Percentiles rank a stretch among this genome's conserved stretches.
Evolutionary conservation across 2,329 filamentous ascomycete species (phyloP).

Genomic region (Botrytis byssoidea): DNA sequence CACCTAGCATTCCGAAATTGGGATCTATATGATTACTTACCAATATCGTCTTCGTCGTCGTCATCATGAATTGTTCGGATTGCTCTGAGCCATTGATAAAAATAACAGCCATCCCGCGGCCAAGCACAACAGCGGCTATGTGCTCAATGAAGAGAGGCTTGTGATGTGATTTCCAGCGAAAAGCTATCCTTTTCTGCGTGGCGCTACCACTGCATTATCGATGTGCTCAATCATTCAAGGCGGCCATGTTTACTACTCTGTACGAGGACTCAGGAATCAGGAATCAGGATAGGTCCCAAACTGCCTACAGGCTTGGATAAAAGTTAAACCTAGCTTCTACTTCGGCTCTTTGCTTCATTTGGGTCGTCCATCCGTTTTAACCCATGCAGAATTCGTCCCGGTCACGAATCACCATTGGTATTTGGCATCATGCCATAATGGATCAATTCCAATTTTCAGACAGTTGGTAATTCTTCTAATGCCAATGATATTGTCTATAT

Average conservation of each 20-base stretch:
- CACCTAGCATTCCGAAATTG: neutral
- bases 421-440: neutral
- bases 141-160: neutral
- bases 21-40: neutral
- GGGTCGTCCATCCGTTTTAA: neutral
- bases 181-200: neutral
- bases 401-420: neutral
- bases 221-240: neutral
- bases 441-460: neutral
- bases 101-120: neutral
- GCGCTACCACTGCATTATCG: constrained; percentile 15
- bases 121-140: constrained; percentile 6
- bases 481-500: neutral
- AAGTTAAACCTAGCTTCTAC: neutral
- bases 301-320: neutral
- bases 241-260: neutral
- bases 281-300: neutral
- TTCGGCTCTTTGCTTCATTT: neutral
- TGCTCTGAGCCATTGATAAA: neutral
- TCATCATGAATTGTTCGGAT: neutral
- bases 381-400: neutral
- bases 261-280: neutral
- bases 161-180: constrained; percentile 3
- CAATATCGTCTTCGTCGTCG: neutral
- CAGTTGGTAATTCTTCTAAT: neutral